Evolutionary conservation across 2,329 filamentous ascomycete genomes (phyloP), one percentile per base, ranked within the genome.

Genomic region (Pseudogymnoascus sp.): DNA sequence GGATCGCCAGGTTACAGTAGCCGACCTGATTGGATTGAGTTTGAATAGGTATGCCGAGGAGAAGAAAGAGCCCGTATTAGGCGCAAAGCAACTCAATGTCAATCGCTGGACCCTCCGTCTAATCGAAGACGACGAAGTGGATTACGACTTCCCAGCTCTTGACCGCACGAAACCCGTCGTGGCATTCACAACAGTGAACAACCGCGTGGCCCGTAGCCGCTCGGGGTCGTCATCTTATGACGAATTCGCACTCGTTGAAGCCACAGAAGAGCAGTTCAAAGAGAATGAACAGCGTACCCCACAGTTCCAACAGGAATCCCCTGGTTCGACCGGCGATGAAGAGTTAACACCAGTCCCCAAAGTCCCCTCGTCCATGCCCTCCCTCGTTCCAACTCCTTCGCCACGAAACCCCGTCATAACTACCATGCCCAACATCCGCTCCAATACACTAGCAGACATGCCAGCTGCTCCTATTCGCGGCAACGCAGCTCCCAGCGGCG

Each of bases 41-140:
- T 74, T 95, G 11, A 92, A 88, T 79, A 81, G 87, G 64, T 94
- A 93, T 71, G 84, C 85, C 57, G 87, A 92, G 67, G 89, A 92
- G 70, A 88, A 88, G 67, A 77, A 85, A 28, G 83, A 91, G 65
- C 90, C 90, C 3, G 71, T 81, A 0, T 76, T 94, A 8, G 77
- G 84, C 0, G 71, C 76, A 1, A 82, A 86, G 58, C 89, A 90
- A 69, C 78, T 85, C 59, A 90, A 90, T 67, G 86, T 92, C 67
- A 93, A 93, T 69, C 86, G 86, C 77, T 94, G 89, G 88, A 90
- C 86, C 22, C 75, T 95, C 61, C 83, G 89, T 39, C 92, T 95
- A 85, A 89, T 92, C 1, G 86, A 94, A 70, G 89, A 90, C 61
- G 90, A 88, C 57, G 90, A 94, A 69, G 86, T 93, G 1, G 90